Evolutionary conservation across 768 basidiomycete genomes (phyloP).

Genomic region (Boletus vinaceobasis): DNA sequence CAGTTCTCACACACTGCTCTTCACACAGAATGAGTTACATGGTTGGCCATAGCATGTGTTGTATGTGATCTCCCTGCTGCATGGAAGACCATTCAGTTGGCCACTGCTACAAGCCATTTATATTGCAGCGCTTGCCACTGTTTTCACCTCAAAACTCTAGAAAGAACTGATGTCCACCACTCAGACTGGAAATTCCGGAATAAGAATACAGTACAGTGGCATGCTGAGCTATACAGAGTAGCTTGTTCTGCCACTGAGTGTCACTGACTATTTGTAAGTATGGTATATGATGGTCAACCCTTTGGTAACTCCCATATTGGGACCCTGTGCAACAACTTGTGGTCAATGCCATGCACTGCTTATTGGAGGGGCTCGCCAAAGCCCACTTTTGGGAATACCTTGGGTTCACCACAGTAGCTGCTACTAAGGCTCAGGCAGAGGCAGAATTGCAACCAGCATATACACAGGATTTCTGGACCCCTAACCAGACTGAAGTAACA

Average conservation of each 20-base stretch:
- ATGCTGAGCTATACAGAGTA: neutral
- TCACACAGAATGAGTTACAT: neutral
- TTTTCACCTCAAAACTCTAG: neutral
- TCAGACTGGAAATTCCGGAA: neutral
- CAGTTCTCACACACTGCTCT: neutral
- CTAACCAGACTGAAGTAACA: neutral
- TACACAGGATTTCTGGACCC: no score
- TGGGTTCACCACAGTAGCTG: no score
- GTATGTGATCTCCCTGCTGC: conserved; percentile 33
- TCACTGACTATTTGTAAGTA: neutral
- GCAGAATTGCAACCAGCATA: no score
- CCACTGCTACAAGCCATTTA: conserved; percentile 19
- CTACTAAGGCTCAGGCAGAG: no score
- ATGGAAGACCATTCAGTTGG: conserved; percentile 27
- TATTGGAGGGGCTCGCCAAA: neutral
- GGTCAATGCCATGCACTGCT: conserved; percentile 24
- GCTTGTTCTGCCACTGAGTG: neutral
- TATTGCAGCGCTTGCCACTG: conserved; percentile 33
- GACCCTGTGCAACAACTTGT: conserved; percentile 15
- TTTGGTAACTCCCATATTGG: conserved; percentile 24
- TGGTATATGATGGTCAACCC: conserved; percentile 13
- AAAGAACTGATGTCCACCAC: neutral
- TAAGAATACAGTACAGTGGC: neutral
- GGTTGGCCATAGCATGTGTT: conserved; percentile 15
- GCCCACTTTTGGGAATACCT: neutral